A percentile compares a stretch with the other conserved stretches of the same genome.
These are phyloP conservation scores for Malassezia globosa DNA, from an alignment of 1,284 basidiomycete genomes.

Conservation along the genomic window DNA sequence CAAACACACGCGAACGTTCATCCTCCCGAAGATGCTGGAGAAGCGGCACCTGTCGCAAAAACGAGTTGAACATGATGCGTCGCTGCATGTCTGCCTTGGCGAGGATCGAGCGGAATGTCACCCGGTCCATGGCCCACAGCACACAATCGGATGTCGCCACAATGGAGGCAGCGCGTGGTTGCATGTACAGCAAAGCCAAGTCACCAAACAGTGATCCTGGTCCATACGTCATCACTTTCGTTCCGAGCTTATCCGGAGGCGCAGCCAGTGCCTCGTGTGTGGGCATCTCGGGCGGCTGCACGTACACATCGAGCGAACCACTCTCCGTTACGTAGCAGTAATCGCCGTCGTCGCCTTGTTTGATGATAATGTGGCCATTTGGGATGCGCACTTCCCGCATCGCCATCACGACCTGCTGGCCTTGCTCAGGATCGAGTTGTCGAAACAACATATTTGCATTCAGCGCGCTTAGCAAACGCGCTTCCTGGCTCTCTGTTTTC, in stretches of 20 bases:
- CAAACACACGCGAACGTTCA: conserved; percentile 90
- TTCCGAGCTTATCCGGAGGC: conserved; percentile 18
- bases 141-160: conserved; percentile 69
- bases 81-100: conserved; percentile 52
- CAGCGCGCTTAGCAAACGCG: conserved; percentile 75
- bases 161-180: conserved; percentile 87
- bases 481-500: conserved; percentile 73
- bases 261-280: conserved; percentile 15
- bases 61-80: conserved; percentile 87
- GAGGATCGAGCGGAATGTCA: conserved; percentile 97
- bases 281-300: conserved; percentile 50
- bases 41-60: conserved; percentile 80
- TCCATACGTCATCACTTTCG: conserved; percentile 58
- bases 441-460: conserved; percentile 85
- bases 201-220: conserved; percentile 88
- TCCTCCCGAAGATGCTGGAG: conserved; percentile 71
- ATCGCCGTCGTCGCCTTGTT: conserved; percentile 91
- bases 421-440: conserved; percentile 91
- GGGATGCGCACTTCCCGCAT: conserved; percentile 78
- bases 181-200: conserved; percentile 93
- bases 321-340: conserved; percentile 95
- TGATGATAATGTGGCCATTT: conserved; percentile 73
- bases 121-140: conserved; percentile 88
- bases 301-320: conserved; percentile 76
- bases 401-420: conserved; percentile 77